Conservation (phyloP, 345 rosid species). For the Cochlearia excelsa region DNA sequence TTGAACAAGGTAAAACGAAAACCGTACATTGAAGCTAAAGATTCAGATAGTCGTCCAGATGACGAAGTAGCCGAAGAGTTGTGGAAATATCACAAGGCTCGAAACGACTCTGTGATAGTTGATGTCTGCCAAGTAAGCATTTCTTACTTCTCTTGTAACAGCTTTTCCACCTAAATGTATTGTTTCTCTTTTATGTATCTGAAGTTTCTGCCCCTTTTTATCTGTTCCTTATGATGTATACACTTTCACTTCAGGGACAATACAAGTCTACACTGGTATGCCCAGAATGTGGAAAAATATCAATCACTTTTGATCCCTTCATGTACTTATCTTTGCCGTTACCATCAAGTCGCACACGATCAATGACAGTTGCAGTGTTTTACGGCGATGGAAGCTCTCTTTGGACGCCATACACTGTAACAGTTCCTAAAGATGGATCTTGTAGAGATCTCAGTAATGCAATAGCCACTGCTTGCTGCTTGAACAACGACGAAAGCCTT, state of each 20-base stretch:
- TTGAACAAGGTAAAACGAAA: conserved; percentile 88
- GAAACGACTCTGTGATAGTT: conserved; percentile 93
- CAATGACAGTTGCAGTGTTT: conserved; percentile 80
- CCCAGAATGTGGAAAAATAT: conserved; percentile 80
- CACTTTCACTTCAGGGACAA: conserved; percentile 66
- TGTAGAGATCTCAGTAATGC: conserved; percentile 75
- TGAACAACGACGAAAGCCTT: conserved; percentile 69
- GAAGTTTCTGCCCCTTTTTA: not conserved
- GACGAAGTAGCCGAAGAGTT: conserved; percentile 88
- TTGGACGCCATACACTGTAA: conserved; percentile 82
- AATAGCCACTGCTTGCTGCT: conserved; percentile 71
- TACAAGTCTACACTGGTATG: conserved; percentile 96
- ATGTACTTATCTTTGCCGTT: conserved; percentile 93
- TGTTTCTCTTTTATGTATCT: conserved; percentile 3
- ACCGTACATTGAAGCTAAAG: conserved; percentile 89
- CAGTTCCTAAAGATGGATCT: conserved; percentile 73
- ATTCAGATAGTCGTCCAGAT: conserved; percentile 75
- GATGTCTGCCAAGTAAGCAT: conserved; percentile 80
- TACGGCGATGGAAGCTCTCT: conserved; percentile 74
- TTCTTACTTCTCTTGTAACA: conserved; percentile 3
- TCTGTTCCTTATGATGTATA: conserved; percentile 1
- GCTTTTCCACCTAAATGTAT: not conserved
- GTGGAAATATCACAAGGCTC: conserved; percentile 94
- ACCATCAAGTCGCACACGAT: conserved; percentile 77
- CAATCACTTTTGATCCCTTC: conserved; percentile 95